Percentiles rank a stretch among this genome's conserved stretches.
Evolutionary conservation across 2,329 filamentous ascomycete species (phyloP).

Genomic region (Verticillium alfalfae): DNA sequence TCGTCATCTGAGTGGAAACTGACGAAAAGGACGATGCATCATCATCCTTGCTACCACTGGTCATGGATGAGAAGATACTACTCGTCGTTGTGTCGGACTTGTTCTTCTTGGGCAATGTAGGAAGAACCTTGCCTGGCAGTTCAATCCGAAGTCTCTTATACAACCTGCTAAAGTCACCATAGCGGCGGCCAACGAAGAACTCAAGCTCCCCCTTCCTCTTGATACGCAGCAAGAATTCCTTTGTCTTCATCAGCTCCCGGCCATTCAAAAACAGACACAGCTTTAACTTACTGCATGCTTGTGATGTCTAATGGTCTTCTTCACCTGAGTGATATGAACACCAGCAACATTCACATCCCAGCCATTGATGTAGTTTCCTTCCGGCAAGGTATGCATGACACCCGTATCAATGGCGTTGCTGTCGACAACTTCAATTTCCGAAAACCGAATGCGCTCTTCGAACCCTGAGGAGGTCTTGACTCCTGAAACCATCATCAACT

Average conservation of each 20-base stretch:
- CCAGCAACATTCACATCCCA: slow-evolving; percentile 97
- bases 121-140: slow-evolving; percentile 83
- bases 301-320: slow-evolving; percentile 83
- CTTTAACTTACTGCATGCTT: slow-evolving; percentile 72
- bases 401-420: slow-evolving; percentile 88
- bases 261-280: not conserved
- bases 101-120: slow-evolving; percentile 86
- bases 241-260: slow-evolving; percentile 7
- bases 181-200: slow-evolving; percentile 75
- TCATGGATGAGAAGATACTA: slow-evolving; percentile 45
- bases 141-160: slow-evolving; percentile 77
- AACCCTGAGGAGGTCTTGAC: slow-evolving; percentile 94
- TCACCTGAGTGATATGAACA: slow-evolving; percentile 73
- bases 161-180: slow-evolving; percentile 79
- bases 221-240: slow-evolving; percentile 88
- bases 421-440: slow-evolving; percentile 95
- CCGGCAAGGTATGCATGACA: slow-evolving; percentile 77
- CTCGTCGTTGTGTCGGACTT: slow-evolving; percentile 68
- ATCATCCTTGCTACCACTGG: slow-evolving; percentile 60
- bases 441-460: slow-evolving; percentile 93
- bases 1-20: slow-evolving; percentile 61
- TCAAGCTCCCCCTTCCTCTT: slow-evolving; percentile 72
- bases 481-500: slow-evolving; percentile 99
- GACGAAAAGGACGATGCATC: slow-evolving; percentile 80
- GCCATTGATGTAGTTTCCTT: slow-evolving; percentile 87